These are phyloP conservation scores for Arthrinium puccinioides DNA, from an alignment of 2,329 filamentous ascomycete species.

Conservation along the genomic window DNA sequence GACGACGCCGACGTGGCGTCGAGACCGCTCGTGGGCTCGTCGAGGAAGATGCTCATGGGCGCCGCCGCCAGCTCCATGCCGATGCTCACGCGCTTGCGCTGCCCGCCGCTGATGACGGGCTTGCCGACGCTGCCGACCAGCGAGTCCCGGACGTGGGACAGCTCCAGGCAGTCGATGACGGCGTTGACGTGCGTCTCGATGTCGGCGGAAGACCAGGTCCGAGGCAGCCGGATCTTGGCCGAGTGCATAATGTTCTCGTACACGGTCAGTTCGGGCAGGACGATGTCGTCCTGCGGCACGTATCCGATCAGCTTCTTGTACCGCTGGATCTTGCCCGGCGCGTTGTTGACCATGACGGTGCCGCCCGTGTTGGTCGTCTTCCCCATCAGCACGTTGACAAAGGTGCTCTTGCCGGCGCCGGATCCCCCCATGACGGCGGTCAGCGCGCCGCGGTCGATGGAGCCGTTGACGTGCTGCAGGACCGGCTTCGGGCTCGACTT, in stretches of 20 bases:
- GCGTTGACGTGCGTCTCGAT: slow-evolving; percentile 47
- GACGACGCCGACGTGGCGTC: slow-evolving; percentile 49
- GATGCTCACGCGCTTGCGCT: slow-evolving; percentile 52
- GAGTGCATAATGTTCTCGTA: slow-evolving; percentile 56
- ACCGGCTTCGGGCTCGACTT: slow-evolving; percentile 36
- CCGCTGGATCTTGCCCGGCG: slow-evolving; percentile 35
- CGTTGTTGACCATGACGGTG: slow-evolving; percentile 44
- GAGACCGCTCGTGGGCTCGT: slow-evolving; percentile 45
- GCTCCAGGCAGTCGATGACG: slow-evolving; percentile 45
- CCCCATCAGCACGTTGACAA: slow-evolving; percentile 55
- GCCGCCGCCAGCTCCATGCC: slow-evolving; percentile 51
- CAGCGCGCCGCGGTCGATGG: slow-evolving; percentile 45
- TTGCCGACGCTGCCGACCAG: slow-evolving; percentile 43
- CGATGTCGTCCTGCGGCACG: slow-evolving; percentile 55
- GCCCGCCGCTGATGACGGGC: slow-evolving; percentile 48
- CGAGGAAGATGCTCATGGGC: slow-evolving; percentile 47
- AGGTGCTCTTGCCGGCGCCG: slow-evolving; percentile 53
- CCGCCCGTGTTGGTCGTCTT: slow-evolving; percentile 45
- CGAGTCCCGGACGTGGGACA: slow-evolving; percentile 43
- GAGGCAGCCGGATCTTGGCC: slow-evolving; percentile 44
- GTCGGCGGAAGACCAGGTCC: slow-evolving; percentile 40
- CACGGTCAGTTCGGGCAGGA: slow-evolving; percentile 52
- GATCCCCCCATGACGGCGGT: slow-evolving; percentile 53
- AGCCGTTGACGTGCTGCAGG: slow-evolving; percentile 45
- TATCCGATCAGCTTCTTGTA: slow-evolving; percentile 56